Evolutionary conservation across 768 basidiomycete species (phyloP), one percentile per base, ranked within the genome.

Genomic region (Chalciporus chontae): DNA sequence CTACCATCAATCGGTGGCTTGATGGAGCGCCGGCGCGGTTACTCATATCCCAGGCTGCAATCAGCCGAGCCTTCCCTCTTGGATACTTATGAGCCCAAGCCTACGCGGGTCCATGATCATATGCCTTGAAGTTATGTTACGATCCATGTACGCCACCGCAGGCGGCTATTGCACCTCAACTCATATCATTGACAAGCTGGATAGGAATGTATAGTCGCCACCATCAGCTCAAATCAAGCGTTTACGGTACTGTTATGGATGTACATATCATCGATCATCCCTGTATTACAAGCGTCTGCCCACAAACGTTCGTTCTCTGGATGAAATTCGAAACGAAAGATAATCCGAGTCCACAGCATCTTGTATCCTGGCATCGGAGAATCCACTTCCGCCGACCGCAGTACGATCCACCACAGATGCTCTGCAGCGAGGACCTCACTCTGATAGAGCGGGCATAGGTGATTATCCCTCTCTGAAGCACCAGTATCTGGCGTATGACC

Each of bases 131-230:
- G 4, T 4, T n/a, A 36, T 36, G 9, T 45, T 40, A 15, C 38
- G 48, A 34, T 52, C 37, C 26, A 49, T 60, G 43, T 55, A 48
- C 64, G 64, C 64, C 63, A 65, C 64, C 40, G 52, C 50, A 55
- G 51, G 55, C 48, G 31, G 44, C 31, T 47, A 26, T 40, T n/a
- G 21, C 37, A 29, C 32, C 29, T 52, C 26, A 39, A 17, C 23
- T 38, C 39, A 17, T 38, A 29, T 34, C 29, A 27, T 41, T 4
- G 36, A 18, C n/a, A n/a, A 52, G 40, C 32, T 23, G 17, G 26
- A 23, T 8, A 36, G 15, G 34, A 36, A n/a, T 36, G 34, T n/a
- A 15, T 36, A 5, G 14, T 36, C 32, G 34, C 34, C 34, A 36
- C 34, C 5, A n/a, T 36, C 34, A 36, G 15, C 32, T 36, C 34